Evolutionary conservation across 495 filamentous ascomycete genomes (phyloP).

Genomic region (Bryoglossum gracile): DNA sequence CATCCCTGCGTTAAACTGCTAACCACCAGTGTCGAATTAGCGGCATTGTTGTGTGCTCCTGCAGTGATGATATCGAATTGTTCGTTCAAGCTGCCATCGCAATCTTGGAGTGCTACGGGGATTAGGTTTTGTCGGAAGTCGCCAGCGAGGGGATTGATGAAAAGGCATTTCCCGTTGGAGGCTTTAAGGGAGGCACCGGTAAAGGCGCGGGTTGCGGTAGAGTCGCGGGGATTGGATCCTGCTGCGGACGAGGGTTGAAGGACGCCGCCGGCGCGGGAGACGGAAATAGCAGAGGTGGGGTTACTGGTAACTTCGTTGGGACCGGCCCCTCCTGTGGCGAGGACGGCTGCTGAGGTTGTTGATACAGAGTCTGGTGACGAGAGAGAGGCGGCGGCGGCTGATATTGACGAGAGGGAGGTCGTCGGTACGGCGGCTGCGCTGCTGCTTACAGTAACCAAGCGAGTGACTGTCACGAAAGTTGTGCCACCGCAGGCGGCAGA

Average conservation of each 20-base stretch:
- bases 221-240: conserved; percentile 38
- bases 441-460: conserved; percentile 6
- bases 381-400: not conserved
- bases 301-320: conserved; percentile 20
- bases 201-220: conserved; percentile 41
- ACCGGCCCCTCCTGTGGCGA: not conserved
- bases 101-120: conserved; percentile 38
- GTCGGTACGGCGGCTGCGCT: conserved; percentile 8
- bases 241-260: conserved; percentile 42
- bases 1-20: conserved; percentile 46
- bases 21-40: conserved; percentile 36
- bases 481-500: not conserved
- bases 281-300: conserved; percentile 41
- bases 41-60: conserved; percentile 40
- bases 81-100: conserved; percentile 40
- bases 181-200: conserved; percentile 38
- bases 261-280: conserved; percentile 41
- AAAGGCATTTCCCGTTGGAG: conserved; percentile 41
- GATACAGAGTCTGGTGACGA: not conserved
- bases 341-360: not conserved
- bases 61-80: conserved; percentile 48
- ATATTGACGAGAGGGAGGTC: conserved; percentile 6
- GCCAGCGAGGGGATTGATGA: conserved; percentile 44
- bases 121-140: conserved; percentile 51
- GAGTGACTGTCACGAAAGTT: conserved; percentile 4